Evolutionary conservation across 169 alveolate genomes (phyloP).

Genomic region (Neospora caninum): DNA sequence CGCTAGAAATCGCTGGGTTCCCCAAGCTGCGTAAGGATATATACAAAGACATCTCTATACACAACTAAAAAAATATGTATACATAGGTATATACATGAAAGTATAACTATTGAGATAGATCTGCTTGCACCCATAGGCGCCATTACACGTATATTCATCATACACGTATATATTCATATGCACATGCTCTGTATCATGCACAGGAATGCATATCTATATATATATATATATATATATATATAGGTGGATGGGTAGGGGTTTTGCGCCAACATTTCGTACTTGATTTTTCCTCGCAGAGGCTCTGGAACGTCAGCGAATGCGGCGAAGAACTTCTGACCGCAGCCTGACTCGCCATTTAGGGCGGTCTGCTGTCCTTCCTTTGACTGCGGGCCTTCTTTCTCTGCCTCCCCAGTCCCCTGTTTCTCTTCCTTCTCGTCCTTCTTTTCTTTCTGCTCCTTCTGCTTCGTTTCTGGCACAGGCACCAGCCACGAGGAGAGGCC

Average conservation of each 20-base stretch:
- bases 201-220: background rate
- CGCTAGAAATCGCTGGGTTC: no score
- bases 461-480: conserved; percentile 12
- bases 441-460: background rate
- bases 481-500: conserved; percentile 4
- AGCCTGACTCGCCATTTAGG: background rate
- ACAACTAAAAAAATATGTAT: no score
- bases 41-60: background rate
- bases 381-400: background rate
- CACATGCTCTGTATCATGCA: background rate
- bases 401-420: background rate
- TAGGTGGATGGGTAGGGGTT: background rate
- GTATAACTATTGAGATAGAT: no score
- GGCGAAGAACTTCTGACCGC: background rate
- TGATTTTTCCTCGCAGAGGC: conserved; percentile 17
- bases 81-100: no score
- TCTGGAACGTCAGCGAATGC: background rate
- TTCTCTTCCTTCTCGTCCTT: background rate
- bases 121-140: no score
- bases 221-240: background rate
- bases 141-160: no score
- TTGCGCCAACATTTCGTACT: background rate
- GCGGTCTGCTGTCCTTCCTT: background rate
- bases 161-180: no score
- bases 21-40: no score